Evolutionary conservation across 495 filamentous ascomycete species (phyloP), one percentile per base, ranked within the genome.

Genomic region (Astrothelium macrocarpum): DNA sequence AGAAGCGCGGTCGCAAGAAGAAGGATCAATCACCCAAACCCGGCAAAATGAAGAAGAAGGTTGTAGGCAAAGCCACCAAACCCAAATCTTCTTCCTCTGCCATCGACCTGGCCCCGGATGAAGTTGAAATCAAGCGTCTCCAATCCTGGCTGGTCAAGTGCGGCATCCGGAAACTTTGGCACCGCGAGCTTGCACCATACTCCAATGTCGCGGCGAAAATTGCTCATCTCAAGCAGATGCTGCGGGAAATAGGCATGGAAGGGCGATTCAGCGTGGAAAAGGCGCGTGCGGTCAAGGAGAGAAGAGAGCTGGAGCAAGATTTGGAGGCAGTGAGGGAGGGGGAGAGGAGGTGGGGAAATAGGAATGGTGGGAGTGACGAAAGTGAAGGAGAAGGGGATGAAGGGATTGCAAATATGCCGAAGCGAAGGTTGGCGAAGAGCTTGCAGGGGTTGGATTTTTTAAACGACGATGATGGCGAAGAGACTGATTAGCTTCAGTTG

Each of bases 151-250:
- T 98, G 32, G 69, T 88, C 46, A 97, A 96, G 77, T 98, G 94
- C 70, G 94, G 94, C 23, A 85, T 98, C 58, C 89, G 90, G 34
- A 97, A 97, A 71, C 82, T 97, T 66, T 98, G 95, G 94, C 79
- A 79, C 42, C 83, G 86, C 62, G 90, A 96, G 75, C 81, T 98
- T 59, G 80, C 81, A 64, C 87, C 89, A 66, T 88, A 84, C 71
- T 87, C 85, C 53, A 90, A 87, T 29, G 72, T 82, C 16, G 89
- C 86, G 67, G 89, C 82, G 10, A 97, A 96, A 78, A 91, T 97
- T 64, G 76, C 77, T 62, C 90, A 95, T 73, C 82, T 97, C 16
- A 90, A 84, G 69, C 73, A 73, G 2, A 85, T 95, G 83, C 80
- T 98, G 34, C 79, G 79, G 28, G 89, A 94, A 9, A 79, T 84